Percentiles rank a stretch among this genome's conserved stretches.
These are phyloP conservation scores for Beauveria caledonica DNA, from an alignment of 2,329 filamentous ascomycete genomes.

Conservation along the genomic window DNA sequence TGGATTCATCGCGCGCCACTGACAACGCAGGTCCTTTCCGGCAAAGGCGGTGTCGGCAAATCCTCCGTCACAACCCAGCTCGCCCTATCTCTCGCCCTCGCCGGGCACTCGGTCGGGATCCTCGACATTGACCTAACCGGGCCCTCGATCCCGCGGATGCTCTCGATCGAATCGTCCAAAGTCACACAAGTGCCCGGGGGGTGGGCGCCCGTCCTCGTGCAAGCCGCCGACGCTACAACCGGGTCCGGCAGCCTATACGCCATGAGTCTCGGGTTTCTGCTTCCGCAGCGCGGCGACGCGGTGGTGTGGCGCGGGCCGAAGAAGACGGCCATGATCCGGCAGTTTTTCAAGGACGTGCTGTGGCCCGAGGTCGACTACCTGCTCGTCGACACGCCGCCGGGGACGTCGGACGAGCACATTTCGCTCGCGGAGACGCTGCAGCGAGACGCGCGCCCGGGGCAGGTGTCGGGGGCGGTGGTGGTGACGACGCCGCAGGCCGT, in stretches of 20 bases:
- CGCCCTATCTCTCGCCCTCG: constrained; percentile 76
- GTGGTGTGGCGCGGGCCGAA: constrained; percentile 98
- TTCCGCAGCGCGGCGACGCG: constrained; percentile 75
- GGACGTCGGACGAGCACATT: constrained; percentile 95
- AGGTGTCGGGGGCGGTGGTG: constrained; percentile 80
- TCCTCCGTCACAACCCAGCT: constrained; percentile 96
- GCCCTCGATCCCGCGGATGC: constrained; percentile 90
- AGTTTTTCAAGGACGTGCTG: constrained; percentile 85
- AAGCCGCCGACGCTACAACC: constrained; percentile 45
- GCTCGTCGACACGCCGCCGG: constrained; percentile 90
- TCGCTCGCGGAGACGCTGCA: constrained; percentile 82
- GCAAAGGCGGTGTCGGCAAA: constrained; percentile 97
- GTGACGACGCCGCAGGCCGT: constrained; percentile 96
- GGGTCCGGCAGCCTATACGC: constrained; percentile 61
- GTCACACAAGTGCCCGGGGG: constrained; percentile 86
- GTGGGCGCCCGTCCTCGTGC: constrained; percentile 84
- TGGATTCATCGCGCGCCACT: neutral
- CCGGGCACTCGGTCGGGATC: constrained; percentile 84
- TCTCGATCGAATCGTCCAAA: constrained; percentile 80
- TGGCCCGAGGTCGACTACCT: constrained; percentile 88
- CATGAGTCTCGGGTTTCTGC: constrained; percentile 89
- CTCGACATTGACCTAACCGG: constrained; percentile 95
- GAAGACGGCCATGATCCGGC: constrained; percentile 97
- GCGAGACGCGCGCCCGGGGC: constrained; percentile 50
- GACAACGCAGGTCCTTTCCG: constrained; percentile 62